These are phyloP conservation scores for Metarhizium sp. DNA, from an alignment of 2,329 filamentous ascomycete genomes.

Conservation along the genomic window DNA sequence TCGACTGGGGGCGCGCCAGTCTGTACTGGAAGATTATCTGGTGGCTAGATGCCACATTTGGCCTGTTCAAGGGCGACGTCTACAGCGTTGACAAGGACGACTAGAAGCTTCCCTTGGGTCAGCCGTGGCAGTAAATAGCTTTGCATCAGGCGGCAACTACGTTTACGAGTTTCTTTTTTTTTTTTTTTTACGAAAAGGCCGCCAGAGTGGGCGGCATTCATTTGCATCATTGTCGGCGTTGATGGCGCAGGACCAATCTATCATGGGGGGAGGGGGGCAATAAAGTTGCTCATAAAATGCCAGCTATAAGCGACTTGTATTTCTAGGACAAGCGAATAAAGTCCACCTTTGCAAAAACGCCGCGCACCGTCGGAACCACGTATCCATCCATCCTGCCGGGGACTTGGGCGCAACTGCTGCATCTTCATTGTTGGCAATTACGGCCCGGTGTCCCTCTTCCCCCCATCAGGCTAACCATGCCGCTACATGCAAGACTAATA, in stretches of 20 bases:
- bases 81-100: slow-evolving; percentile 50
- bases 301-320: too few species aligned
- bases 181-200: neutral
- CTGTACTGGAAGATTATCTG: slow-evolving; percentile 60
- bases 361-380: too few species aligned
- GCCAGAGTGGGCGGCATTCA: neutral
- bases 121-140: neutral
- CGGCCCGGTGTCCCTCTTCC: neutral
- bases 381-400: too few species aligned
- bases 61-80: slow-evolving; percentile 50
- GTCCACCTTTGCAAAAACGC: neutral
- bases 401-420: too few species aligned
- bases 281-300: too few species aligned
- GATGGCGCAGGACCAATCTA: neutral
- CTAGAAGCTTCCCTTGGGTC: slow-evolving; percentile 16
- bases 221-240: neutral
- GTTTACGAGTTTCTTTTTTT: neutral
- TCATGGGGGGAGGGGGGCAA: too few species aligned
- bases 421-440: too few species aligned
- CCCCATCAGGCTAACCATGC: neutral
- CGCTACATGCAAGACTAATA: neutral
- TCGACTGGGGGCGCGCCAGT: slow-evolving; percentile 64
- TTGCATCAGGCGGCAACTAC: neutral
- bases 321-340: neutral
- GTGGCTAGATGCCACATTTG: slow-evolving; percentile 50